Percentiles rank a stretch among this genome's conserved stretches.
These are phyloP conservation scores for Hypholoma sublateritium DNA, from an alignment of 768 basidiomycete species.

Conservation along the genomic window DNA sequence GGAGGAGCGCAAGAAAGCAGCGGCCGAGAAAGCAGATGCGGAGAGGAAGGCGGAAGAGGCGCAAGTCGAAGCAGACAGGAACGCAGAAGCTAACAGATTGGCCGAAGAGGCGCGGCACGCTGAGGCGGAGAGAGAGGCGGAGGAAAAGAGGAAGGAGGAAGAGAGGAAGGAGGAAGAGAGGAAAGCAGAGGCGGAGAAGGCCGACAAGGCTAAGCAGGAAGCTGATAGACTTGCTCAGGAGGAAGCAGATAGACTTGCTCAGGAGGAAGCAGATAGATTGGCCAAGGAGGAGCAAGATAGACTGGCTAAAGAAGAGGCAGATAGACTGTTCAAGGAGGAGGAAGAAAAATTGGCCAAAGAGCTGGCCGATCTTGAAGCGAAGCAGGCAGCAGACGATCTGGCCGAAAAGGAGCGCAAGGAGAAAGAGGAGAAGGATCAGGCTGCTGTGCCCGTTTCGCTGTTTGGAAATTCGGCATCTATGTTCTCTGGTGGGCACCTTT, in stretches of 20 bases:
- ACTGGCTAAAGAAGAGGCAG: constrained; percentile 3
- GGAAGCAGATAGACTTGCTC: constrained; percentile 1
- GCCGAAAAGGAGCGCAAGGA: constrained; percentile 9
- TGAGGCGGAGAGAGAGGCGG: background rate
- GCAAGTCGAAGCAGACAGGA: background rate
- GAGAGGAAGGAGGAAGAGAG: background rate
- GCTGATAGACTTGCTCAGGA: background rate
- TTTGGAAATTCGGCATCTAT: constrained; percentile 17
- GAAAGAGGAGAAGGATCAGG: constrained; percentile 13
- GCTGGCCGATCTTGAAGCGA: constrained; percentile 6
- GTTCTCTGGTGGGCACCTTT: constrained; percentile 21
- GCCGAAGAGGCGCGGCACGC: background rate
- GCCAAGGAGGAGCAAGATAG: background rate
- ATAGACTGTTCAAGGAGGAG: constrained; percentile 2
- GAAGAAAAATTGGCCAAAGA: constrained; percentile 2
- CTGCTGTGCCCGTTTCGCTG: constrained; percentile 10
- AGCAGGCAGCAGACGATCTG: constrained; percentile 10
- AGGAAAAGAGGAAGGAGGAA: background rate
- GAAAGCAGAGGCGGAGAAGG: constrained; percentile 4
- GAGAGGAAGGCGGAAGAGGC: constrained; percentile 10
- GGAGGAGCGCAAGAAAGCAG: background rate
- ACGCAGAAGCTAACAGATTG: background rate
- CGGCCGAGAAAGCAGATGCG: background rate
- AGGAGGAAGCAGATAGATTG: constrained; percentile 1
- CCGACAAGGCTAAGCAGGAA: background rate